Evolutionary conservation across 176 grass and related monocot species (phyloP).

Genomic region (Carex cristatella): DNA sequence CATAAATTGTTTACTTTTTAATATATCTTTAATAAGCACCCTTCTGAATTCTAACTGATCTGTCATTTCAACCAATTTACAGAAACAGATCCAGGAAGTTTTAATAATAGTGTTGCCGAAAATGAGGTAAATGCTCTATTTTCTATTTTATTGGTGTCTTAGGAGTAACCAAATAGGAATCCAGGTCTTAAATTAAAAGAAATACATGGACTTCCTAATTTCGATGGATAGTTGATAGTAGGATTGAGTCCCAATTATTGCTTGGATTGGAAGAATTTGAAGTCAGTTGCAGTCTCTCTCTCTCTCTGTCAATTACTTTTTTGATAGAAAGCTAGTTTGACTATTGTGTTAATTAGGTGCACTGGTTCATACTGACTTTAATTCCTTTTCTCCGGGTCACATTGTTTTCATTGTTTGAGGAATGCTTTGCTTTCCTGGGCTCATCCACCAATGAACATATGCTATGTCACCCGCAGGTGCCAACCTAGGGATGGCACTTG

Average conservation of each 20-base stretch:
- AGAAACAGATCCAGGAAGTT: constrained; percentile 81
- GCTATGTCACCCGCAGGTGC: neutral
- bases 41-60: neutral
- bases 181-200: neutral
- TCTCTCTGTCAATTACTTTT: neutral
- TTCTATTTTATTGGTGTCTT: neutral
- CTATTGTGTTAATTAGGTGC: neutral
- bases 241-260: neutral
- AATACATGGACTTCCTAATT: neutral
- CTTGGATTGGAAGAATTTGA: neutral
- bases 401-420: neutral
- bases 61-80: constrained; percentile 6
- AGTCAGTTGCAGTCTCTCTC: neutral
- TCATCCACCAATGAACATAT: neutral
- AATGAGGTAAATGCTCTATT: constrained; percentile 49
- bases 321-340: neutral
- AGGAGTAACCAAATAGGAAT: neutral
- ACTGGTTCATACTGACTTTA: neutral
- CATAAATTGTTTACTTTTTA: neutral
- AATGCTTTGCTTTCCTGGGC: neutral
- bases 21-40: neutral
- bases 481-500: neutral
- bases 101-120: constrained; percentile 91
- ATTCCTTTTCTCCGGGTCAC: neutral
- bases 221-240: neutral